Evolutionary conservation across 2,329 filamentous ascomycete genomes (phyloP), one percentile per base, ranked within the genome.

Genomic region (Colletotrichum aenigma): DNA sequence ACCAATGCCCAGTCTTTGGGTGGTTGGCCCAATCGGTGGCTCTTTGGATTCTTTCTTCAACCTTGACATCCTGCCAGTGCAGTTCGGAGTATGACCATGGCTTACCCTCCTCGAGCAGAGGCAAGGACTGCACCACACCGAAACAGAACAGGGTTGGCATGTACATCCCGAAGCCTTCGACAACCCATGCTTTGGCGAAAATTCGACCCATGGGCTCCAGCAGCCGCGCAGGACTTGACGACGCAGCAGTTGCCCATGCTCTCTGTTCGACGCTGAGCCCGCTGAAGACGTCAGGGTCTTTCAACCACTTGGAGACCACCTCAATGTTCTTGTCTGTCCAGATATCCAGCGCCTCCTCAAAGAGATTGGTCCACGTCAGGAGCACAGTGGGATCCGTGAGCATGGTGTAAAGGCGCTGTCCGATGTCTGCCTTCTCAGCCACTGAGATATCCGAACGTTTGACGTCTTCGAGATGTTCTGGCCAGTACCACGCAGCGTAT

Each of bases 401-500:
- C 83, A 87, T 86, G 55, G 78, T 81, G 70, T 83, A 81, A 2
- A 87, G 80, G 5, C 78, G 80, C 28, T 74, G 79, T 2, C 84
- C 84, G 12, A 87, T 79, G 6, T 80, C 78, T 2, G 78, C 79
- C 75, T 85, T 87, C 58, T 85, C 81, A 0, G 78, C 68, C 0
- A 66, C 70, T 0, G 81, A 76, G 1, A 86, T 78, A 0, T 75
- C 75, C 0, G 75, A 62, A 2, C 81, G 81, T 52, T 86, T 82
- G 16, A 87, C 78, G 1, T 81, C 81, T 0, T 81, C 81, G 15
- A 86, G 70, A 76, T 87, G 86, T 43, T 87, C 85, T 66, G 86
- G 86, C 86, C 86, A 87, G 71, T 87, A 87, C 86, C 86, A 86
- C 0, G 85, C 85, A 1, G 86, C 85, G 43, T 87, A 87, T 60